Conservation (phyloP, 148 eudicot species). For the Diospyros lotus region DNA sequence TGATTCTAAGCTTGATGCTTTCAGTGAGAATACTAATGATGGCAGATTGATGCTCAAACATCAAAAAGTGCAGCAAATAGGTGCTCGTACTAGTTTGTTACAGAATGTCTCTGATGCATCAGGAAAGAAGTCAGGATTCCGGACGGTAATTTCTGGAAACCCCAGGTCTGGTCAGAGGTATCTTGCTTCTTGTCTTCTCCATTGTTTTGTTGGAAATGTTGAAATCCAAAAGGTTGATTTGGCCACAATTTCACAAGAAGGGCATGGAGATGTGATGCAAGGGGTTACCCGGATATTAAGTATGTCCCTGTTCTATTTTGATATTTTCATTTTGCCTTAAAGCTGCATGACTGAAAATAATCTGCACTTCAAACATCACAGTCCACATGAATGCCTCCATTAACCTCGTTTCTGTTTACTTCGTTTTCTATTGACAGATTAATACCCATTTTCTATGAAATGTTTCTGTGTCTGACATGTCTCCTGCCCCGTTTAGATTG, state of each 20-base stretch:
- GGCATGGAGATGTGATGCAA: slow-evolving; percentile 69
- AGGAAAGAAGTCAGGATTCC: slow-evolving; percentile 57
- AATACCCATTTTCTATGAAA: neutral
- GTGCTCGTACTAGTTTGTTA: slow-evolving; percentile 36
- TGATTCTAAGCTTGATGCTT: slow-evolving; percentile 19
- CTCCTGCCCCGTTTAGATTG: neutral
- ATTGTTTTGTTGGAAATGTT: slow-evolving; percentile 70
- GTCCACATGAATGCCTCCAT: neutral
- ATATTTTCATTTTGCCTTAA: slow-evolving; percentile 9
- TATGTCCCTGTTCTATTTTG: slow-evolving; percentile 33
- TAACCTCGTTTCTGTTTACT: neutral
- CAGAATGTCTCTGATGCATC: slow-evolving; percentile 32
- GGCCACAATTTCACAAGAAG: slow-evolving; percentile 90
- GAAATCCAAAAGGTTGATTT: slow-evolving; percentile 84
- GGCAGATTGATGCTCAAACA: slow-evolving; percentile 19
- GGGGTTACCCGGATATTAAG: slow-evolving; percentile 75
- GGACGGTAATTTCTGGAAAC: slow-evolving; percentile 72
- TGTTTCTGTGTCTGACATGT: neutral
- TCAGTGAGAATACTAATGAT: slow-evolving; percentile 30
- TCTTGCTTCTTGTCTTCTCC: slow-evolving; percentile 89
- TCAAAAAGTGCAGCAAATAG: slow-evolving; percentile 19
- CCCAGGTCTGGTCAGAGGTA: slow-evolving; percentile 88
- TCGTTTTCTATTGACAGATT: neutral
- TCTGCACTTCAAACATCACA: neutral
- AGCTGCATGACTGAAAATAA: neutral